Conservation (phyloP, 2,329 filamentous ascomycete species). For the Stagonosporopsis chrysanthemi region DNA sequence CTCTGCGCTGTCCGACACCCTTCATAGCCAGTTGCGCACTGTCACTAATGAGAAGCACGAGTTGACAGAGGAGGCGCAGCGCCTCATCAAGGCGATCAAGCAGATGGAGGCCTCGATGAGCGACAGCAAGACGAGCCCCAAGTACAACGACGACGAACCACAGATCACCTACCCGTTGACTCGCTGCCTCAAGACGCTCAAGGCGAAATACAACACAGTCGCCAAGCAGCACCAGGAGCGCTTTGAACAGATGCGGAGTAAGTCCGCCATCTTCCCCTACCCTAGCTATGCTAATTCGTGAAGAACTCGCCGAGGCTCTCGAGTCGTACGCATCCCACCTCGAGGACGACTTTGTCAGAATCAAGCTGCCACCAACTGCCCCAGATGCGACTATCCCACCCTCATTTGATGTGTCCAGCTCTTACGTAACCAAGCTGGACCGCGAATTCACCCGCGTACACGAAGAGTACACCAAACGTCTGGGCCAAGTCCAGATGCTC, state of each 20-base stretch:
- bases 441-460: constrained; percentile 93
- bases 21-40: constrained; percentile 86
- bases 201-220: constrained; percentile 84
- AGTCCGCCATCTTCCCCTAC: constrained; percentile 41
- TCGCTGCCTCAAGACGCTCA: constrained; percentile 78
- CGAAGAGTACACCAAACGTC: constrained; percentile 89
- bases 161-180: constrained; percentile 83
- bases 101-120: constrained; percentile 94
- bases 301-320: constrained; percentile 90
- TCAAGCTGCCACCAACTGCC: constrained; percentile 82
- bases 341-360: constrained; percentile 84
- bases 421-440: constrained; percentile 87
- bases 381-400: constrained; percentile 78
- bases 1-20: constrained; percentile 85
- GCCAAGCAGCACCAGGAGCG: constrained; percentile 86
- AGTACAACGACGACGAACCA: constrained; percentile 73
- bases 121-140: constrained; percentile 71
- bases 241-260: constrained; percentile 95
- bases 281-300: constrained; percentile 22
- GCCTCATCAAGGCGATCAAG: constrained; percentile 82
- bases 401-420: constrained; percentile 88
- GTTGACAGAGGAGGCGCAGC: constrained; percentile 87
- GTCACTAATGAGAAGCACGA: constrained; percentile 89
- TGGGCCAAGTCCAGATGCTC: constrained; percentile 75
- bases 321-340: constrained; percentile 97